Conservation (phyloP, 2,329 filamentous ascomycete species). For the Fusarium buxicola region DNA sequence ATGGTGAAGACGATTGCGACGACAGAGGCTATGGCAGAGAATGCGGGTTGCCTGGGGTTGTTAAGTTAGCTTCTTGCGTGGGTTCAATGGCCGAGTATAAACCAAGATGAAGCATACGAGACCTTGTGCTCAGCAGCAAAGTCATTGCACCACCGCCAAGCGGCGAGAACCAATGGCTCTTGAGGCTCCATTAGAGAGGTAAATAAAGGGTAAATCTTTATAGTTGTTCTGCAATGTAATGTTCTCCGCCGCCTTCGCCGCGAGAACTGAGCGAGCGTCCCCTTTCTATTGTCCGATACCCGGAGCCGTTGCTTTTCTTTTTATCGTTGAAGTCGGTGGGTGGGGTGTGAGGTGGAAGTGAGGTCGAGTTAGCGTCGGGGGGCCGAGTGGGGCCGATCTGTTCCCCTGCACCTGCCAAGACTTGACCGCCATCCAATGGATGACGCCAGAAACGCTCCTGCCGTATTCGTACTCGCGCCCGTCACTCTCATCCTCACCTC, state of each 20-base stretch:
- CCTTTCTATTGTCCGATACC: constrained; percentile 35
- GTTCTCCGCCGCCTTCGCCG: background rate
- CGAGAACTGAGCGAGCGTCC: constrained; percentile 5
- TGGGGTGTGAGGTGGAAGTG: constrained; percentile 24
- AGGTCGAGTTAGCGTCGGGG: constrained; percentile 15
- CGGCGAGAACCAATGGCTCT: constrained; percentile 32
- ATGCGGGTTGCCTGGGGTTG: constrained; percentile 36
- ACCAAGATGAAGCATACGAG: constrained; percentile 36
- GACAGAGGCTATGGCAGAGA: constrained; percentile 48
- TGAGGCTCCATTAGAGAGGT: constrained; percentile 33
- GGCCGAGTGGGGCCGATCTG: constrained; percentile 18
- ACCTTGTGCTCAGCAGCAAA: constrained; percentile 41
- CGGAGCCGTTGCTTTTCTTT: constrained; percentile 7
- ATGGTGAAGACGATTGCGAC: constrained; percentile 48
- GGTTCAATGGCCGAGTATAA: constrained; percentile 15
- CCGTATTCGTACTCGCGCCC: constrained; percentile 43
- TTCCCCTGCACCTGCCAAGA: constrained; percentile 40
- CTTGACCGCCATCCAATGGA: constrained; percentile 30
- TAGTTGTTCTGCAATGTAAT: background rate
- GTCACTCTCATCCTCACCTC: background rate
- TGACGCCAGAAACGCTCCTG: background rate
- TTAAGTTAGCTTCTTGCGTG: constrained; percentile 7
- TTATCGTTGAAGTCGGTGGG: constrained; percentile 9
- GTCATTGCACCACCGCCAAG: constrained; percentile 38
- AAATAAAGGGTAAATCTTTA: background rate